Percentiles rank a stretch among this genome's conserved stretches.
Evolutionary conservation across 2,329 filamentous ascomycete species (phyloP).

Genomic region (Colletotrichum spinosum): DNA sequence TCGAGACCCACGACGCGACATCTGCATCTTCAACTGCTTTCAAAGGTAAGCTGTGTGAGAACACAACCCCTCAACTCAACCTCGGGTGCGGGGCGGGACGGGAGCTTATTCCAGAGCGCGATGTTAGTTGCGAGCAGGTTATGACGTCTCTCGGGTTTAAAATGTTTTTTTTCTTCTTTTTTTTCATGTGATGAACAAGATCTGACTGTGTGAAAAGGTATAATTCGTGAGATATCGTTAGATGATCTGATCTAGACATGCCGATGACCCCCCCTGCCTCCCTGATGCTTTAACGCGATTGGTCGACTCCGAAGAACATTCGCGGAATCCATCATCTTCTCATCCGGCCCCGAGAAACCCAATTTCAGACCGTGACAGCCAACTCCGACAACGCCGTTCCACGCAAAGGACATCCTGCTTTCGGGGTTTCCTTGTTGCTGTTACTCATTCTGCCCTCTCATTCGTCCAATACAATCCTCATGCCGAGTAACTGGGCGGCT

Average conservation of each 20-base stretch:
- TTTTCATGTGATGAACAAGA: conserved; percentile 13
- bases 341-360: not conserved
- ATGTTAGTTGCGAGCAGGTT: conserved; percentile 6
- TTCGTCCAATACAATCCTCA: conserved; percentile 2
- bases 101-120: conserved; percentile 11
- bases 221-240: conserved; percentile 9
- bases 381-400: conserved; percentile 3
- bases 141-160: conserved; percentile 1
- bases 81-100: conserved; percentile 22
- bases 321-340: not conserved
- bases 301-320: conserved; percentile 10
- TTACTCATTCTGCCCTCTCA: too few relatives aligned
- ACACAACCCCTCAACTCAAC: conserved; percentile 5
- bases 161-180: not conserved
- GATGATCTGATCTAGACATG: conserved; percentile 23
- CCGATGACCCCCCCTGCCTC: not conserved
- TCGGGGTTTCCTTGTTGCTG: too few relatives aligned
- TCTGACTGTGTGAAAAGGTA: not conserved
- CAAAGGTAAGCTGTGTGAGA: conserved; percentile 1
- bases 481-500: conserved; percentile 45
- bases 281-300: conserved; percentile 5
- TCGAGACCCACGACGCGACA: not conserved
- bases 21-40: conserved; percentile 2
- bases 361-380: not conserved
- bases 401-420: too few relatives aligned